Percentiles rank a stretch among this genome's conserved stretches.
Evolutionary conservation across 345 rosid genomes (phyloP).

Genomic region (Cochlearia excelsa): DNA sequence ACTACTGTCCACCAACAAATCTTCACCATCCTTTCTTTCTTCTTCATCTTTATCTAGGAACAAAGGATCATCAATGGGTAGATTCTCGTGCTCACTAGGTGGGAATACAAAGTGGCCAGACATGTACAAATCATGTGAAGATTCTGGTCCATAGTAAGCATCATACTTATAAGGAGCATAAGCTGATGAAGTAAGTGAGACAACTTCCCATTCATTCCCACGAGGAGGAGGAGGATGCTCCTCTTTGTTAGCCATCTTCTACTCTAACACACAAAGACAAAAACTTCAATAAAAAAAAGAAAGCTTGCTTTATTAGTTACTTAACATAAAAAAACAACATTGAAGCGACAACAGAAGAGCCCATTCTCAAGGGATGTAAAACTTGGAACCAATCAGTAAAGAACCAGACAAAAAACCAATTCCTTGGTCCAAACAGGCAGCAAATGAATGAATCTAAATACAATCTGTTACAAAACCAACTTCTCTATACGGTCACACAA

Average conservation of each 20-base stretch:
- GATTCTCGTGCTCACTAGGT: conserved; percentile 65
- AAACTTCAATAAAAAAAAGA: conserved; percentile 5
- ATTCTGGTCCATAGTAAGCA: conserved; percentile 43
- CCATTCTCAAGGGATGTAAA: neutral
- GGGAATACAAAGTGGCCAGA: conserved; percentile 79
- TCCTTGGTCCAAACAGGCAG: too few species aligned
- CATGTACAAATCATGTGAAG: conserved; percentile 66
- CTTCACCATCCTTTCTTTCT: conserved; percentile 47
- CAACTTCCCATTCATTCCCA: conserved; percentile 95
- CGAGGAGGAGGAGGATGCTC: conserved; percentile 41
- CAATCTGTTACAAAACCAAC: too few species aligned
- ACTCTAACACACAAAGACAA: neutral
- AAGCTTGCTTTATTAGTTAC: too few species aligned
- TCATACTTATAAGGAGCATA: conserved; percentile 69
- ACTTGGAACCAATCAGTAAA: too few species aligned
- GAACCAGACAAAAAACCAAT: too few species aligned
- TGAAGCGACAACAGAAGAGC: neutral
- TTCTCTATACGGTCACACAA: too few species aligned
- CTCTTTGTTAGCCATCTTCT: conserved; percentile 56
- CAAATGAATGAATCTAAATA: neutral
- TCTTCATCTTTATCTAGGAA: conserved; percentile 27
- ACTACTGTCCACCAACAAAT: conserved; percentile 46
- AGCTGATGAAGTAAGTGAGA: conserved; percentile 85
- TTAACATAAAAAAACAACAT: too few species aligned
- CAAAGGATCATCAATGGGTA: conserved; percentile 46